phyloP scores from a whole-genome alignment of 2,329 filamentous ascomycete species.

The Lomentospora prolificans region DNA sequence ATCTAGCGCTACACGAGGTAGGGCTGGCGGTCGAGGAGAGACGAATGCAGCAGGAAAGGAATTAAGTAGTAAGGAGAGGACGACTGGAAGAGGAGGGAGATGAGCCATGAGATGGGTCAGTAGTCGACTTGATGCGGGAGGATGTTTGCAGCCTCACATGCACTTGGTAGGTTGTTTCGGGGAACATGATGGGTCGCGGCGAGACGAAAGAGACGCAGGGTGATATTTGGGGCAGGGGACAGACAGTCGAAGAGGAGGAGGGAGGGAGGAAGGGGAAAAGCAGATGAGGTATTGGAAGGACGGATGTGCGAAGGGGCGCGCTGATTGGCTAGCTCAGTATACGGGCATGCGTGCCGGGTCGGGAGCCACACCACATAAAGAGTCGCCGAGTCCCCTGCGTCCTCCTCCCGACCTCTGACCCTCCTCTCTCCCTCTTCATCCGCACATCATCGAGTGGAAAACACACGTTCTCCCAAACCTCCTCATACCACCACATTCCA shows the following conservation, averaged over 20 bases:
- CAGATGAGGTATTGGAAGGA: background rate
- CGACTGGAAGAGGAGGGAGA: too few species aligned
- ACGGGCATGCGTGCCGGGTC: too few species aligned
- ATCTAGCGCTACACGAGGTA: too few species aligned
- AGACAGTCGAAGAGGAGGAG: background rate
- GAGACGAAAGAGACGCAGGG: background rate
- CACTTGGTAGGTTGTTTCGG: background rate
- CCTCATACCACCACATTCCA: background rate
- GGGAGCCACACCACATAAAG: background rate
- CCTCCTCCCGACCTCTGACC: background rate
- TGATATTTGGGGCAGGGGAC: background rate
- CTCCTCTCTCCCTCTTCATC: background rate
- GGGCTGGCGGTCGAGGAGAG: too few species aligned
- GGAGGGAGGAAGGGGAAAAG: background rate
- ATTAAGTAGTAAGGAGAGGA: too few species aligned
- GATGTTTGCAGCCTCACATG: too few species aligned
- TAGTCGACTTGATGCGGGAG: too few species aligned
- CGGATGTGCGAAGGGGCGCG: too few species aligned
- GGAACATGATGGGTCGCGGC: background rate
- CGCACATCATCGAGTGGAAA: background rate
- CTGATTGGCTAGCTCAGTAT: too few species aligned
- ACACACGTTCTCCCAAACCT: background rate
- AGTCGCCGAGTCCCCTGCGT: background rate
- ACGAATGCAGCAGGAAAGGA: too few species aligned
- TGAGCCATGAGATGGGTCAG: too few species aligned